phyloP scores from a whole-genome alignment of 2,329 filamentous ascomycete species.

The Rachicladosporium sp. region DNA sequence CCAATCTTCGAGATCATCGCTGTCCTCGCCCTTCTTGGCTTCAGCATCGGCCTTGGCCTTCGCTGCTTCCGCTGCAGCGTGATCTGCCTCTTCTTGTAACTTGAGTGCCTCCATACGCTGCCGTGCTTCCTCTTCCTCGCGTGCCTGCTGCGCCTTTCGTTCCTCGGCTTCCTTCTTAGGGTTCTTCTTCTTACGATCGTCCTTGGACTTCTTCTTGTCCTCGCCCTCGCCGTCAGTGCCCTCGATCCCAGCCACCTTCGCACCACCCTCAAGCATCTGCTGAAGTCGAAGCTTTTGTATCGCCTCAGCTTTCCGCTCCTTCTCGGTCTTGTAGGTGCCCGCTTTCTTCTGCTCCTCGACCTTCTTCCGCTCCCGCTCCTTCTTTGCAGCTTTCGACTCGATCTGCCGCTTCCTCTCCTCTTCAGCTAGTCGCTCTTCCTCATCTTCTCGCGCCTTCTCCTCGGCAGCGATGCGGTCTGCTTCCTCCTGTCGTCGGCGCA shows the following conservation, averaged over 20 bases:
- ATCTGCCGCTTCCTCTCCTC: constrained; percentile 60
- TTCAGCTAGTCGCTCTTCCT: constrained; percentile 49
- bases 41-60: constrained; percentile 58
- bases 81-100: constrained; percentile 52
- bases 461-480: constrained; percentile 46
- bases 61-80: constrained; percentile 64
- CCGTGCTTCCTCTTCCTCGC: constrained; percentile 41
- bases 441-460: constrained; percentile 52
- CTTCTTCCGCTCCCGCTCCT: constrained; percentile 76
- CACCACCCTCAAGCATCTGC: constrained; percentile 71
- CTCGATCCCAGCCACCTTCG: constrained; percentile 45
- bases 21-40: constrained; percentile 49
- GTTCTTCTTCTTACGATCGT: constrained; percentile 66
- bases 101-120: constrained; percentile 44
- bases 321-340: constrained; percentile 76
- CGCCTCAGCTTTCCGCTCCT: constrained; percentile 70
- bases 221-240: constrained; percentile 55
- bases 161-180: constrained; percentile 50
- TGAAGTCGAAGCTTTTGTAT: constrained; percentile 68
- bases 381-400: constrained; percentile 64
- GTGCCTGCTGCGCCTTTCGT: constrained; percentile 20
- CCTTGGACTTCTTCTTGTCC: constrained; percentile 68
- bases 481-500: constrained; percentile 55
- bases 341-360: constrained; percentile 80
- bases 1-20: constrained; percentile 65